These are phyloP conservation scores for Phylloporus arenicola DNA, from an alignment of 768 basidiomycete genomes.

Conservation along the genomic window DNA sequence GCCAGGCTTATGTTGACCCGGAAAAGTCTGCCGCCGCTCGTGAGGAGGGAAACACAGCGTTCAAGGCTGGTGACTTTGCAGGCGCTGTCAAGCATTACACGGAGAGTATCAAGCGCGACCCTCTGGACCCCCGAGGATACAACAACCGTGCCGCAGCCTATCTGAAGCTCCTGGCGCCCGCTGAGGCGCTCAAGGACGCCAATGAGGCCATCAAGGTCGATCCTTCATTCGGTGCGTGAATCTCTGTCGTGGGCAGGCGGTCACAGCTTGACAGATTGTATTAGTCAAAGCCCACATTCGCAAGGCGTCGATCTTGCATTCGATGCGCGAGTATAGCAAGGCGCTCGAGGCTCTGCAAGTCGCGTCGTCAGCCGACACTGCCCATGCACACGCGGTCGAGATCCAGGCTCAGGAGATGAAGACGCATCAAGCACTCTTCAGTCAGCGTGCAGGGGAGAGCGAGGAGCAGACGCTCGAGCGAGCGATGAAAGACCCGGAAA, in stretches of 20 bases:
- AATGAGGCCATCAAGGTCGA: slow-evolving; percentile 91
- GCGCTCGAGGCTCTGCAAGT: slow-evolving; percentile 79
- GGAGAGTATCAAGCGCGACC: slow-evolving; percentile 95
- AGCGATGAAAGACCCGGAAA: slow-evolving; percentile 97
- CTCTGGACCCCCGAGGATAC: slow-evolving; percentile 85
- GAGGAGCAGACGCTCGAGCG: slow-evolving; percentile 91
- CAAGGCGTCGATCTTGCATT: slow-evolving; percentile 77
- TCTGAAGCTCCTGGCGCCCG: slow-evolving; percentile 88
- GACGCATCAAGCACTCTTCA: slow-evolving; percentile 71
- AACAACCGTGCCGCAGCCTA: slow-evolving; percentile 99
- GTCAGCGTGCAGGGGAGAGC: slow-evolving; percentile 75
- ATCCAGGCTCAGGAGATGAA: slow-evolving; percentile 78
- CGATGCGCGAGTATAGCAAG: slow-evolving; percentile 89
- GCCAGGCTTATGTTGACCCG: slow-evolving; percentile 82
- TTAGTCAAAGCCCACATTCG: slow-evolving; percentile 91
- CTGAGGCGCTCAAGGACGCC: slow-evolving; percentile 95
- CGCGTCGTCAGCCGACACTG: slow-evolving; percentile 73
- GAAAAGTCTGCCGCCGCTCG: slow-evolving; percentile 75
- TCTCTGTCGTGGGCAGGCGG: neutral
- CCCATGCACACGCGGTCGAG: slow-evolving; percentile 77
- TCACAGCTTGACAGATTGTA: neutral
- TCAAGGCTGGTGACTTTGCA: slow-evolving; percentile 91
- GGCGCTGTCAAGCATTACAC: slow-evolving; percentile 88
- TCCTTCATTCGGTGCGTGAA: slow-evolving; percentile 65
- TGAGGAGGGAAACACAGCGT: slow-evolving; percentile 87